A percentile compares a stretch with the other conserved stretches of the same genome.
phyloP scores from a whole-genome alignment of 129 eudicot species.

The Flaveria sonorensis region DNA sequence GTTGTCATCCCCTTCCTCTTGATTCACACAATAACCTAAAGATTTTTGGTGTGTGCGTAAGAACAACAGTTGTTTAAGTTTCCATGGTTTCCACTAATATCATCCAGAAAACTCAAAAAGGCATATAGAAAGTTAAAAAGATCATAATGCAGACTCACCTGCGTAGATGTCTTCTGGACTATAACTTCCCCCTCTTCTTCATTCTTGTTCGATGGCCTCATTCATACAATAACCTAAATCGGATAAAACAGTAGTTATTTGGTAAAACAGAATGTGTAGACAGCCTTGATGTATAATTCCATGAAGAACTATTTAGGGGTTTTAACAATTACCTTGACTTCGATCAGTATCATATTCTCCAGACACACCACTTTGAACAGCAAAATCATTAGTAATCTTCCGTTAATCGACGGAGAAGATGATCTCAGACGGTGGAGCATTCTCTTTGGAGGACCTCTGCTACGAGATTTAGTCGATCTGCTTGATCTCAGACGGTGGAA shows the following conservation, averaged over 20 bases:
- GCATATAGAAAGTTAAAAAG: no score
- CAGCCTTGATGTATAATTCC: neutral
- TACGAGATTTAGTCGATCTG: constrained; percentile 34
- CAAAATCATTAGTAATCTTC: constrained; percentile 56
- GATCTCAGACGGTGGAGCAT: no score
- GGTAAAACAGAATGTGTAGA: no score
- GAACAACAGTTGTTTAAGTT: constrained; percentile 16
- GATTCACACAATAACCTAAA: no score
- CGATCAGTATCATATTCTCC: constrained; percentile 31
- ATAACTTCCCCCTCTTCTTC: constrained; percentile 56
- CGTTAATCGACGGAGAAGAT: constrained; percentile 7
- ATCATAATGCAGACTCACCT: no score
- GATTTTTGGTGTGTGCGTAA: constrained; percentile 41
- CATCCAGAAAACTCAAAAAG: no score
- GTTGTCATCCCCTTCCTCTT: no score
- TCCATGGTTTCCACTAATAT: no score
- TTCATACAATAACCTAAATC: no score
- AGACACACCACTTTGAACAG: constrained; percentile 31
- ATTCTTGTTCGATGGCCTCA: constrained; percentile 34
- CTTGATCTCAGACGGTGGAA: constrained; percentile 25
- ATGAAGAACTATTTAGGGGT: neutral
- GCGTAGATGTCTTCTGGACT: constrained; percentile 6
- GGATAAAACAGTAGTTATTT: no score
- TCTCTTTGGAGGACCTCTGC: constrained; percentile 23
- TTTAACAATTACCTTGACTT: neutral